These are phyloP conservation scores for Bipolaris gigantea DNA, from an alignment of 2,329 filamentous ascomycete species.

Conservation along the genomic window DNA sequence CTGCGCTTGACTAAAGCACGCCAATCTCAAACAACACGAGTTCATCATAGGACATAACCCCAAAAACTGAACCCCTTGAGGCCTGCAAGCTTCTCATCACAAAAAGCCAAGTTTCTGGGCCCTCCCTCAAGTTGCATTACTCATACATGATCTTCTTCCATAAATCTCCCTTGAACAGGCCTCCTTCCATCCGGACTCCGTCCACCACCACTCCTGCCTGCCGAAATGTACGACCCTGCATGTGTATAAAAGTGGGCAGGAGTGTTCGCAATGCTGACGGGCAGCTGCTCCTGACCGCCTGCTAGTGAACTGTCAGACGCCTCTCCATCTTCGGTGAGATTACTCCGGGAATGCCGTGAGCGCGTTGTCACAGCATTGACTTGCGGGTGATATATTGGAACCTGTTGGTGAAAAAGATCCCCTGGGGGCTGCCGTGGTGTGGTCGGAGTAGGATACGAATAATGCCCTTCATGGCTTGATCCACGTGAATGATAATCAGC, in stretches of 20 bases:
- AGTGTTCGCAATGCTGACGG: background rate
- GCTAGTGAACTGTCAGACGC: constrained; percentile 7
- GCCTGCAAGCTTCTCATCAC: background rate
- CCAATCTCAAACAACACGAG: background rate
- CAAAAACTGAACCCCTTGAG: background rate
- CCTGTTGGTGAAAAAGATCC: constrained; percentile 17
- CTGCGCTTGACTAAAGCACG: background rate
- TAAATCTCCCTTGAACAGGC: constrained; percentile 11
- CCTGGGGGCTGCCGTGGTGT: constrained; percentile 19
- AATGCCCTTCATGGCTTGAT: constrained; percentile 24
- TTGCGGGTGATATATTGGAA: constrained; percentile 36
- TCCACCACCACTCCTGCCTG: background rate
- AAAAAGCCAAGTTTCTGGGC: background rate
- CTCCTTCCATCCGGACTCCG: background rate
- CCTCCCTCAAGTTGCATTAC: background rate
- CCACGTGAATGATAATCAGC: constrained; percentile 21
- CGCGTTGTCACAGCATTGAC: constrained; percentile 23
- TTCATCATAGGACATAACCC: background rate
- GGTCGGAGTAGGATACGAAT: constrained; percentile 28
- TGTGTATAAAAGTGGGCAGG: background rate
- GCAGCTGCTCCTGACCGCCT: background rate
- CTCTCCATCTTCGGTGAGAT: constrained; percentile 17
- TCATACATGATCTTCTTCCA: constrained; percentile 10
- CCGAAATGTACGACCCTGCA: background rate
- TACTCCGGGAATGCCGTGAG: constrained; percentile 18